Base-by-base conservation (phyloP, 352 stramenopile species). In the Phytophthora brassicae region DNA sequence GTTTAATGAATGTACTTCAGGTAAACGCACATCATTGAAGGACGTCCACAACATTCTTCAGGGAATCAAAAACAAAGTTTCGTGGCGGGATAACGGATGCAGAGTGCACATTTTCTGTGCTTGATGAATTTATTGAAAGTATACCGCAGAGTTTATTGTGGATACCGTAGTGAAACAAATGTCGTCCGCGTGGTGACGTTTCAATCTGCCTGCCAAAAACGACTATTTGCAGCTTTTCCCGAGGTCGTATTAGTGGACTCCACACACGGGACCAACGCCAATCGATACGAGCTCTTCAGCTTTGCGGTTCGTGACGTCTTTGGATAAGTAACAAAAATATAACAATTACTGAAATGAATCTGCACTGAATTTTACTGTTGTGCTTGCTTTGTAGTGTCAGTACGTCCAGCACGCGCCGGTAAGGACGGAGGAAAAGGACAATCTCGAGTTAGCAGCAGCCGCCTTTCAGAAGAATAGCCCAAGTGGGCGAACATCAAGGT, bases 211-310 rank as follows among this genome's bases (percentile, higher is more conserved):
- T 28, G 57, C 0, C 48, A 57, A 20, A 53, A 58, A 29, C 35
- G 52, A 2, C 22, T 67, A 14, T 61, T 67, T 38, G n/a, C 29
- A 14, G 43, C 33, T 3, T 62, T 61, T 51, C 43, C 51, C 3
- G 49, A 67, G 16, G 45, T 52, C 20, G 8, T 61, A 2, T 28
- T 67, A 11, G 59, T 62, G 6, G 60, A 63, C 17, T 53, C 52
- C 2, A 59, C 60, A 2, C 52, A 68, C 24, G 33, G 2, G 0
- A 68, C 39, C 0, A 63, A 63, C 7, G 47, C n/a, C 3, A 68
- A 68, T 22, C 17, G 35, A 13, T 42, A 42, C 36, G 22, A 20
- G 36, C 14, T 42, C 14, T 42, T 42, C 16, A 42, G 36, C 8
- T 42, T 42, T 19, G 36, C 12, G 5, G 36, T 42, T 13, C 36